Evolutionary conservation across 768 basidiomycete genomes (phyloP), one percentile per base, ranked within the genome.

Genomic region (Boletus edulis): DNA sequence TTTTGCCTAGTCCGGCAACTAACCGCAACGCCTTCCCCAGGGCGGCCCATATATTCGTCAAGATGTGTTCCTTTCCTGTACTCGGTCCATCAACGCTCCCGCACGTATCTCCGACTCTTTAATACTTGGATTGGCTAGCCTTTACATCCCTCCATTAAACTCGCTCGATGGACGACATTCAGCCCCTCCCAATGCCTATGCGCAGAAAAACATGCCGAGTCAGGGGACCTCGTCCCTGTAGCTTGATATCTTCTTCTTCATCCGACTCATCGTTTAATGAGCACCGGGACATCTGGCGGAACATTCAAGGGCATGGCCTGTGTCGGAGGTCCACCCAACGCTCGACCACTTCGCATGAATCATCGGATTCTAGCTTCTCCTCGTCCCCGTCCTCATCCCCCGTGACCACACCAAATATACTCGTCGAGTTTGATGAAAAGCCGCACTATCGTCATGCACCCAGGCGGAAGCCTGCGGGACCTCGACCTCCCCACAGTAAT

Each of bases 221-320:
- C 15, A 62, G 58, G 47, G 69, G 69, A 22, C 69, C 71, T 18
- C 69, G 69, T 46, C 71, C 69, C 29, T 62, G 51, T 43, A 70
- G 69, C 58, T 67, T 62, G 62, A 18, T 56, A 20, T 51, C 64
- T 11, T 44, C 55, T 29, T 44, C 55, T 24, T 51, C 56, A 5
- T 49, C 55, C 4, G 63, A 65, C 20, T 55, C 65, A 2, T 49
- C 57, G 31, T 47, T 7, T 9, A 57, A 45, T 3, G 67, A 58
- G 7, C 46, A 54, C 15, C 53, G 17, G 4, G 64, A 69, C 10
- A 46, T 34, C 1, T 65, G 62, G 62, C 47, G 64, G 62, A 4
- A 35, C 31, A 32, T 55, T 31, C 48, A 15, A 39, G 41, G 39
- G n/a, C 10, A 55, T 12, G 47, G 49, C 27, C 44, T 65, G 35